Evolutionary conservation across 1,284 basidiomycete species (phyloP).

Genomic region (Melampsora americana): DNA sequence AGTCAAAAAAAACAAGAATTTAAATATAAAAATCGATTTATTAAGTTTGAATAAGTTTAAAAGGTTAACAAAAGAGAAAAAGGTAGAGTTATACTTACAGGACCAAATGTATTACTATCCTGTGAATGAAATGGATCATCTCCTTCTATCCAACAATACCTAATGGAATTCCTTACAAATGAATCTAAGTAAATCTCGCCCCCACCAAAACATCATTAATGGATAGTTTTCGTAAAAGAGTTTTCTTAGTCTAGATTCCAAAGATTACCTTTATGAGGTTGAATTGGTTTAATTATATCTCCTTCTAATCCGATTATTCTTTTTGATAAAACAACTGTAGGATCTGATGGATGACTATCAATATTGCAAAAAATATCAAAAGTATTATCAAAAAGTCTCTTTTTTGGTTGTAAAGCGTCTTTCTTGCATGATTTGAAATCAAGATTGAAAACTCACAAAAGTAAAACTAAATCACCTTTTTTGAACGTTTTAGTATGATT

Average conservation of each 20-base stretch:
- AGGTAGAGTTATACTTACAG: constrained; percentile 50
- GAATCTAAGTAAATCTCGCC: constrained; percentile 8
- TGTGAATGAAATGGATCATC: constrained; percentile 58
- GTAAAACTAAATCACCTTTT: constrained; percentile 59
- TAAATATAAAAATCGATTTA: too few species aligned
- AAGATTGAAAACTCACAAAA: constrained; percentile 57
- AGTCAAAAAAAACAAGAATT: too few species aligned
- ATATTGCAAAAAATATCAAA: too few species aligned
- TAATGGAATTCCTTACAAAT: constrained; percentile 45
- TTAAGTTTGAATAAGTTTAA: too few species aligned
- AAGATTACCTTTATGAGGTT: constrained; percentile 52
- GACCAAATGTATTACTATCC: constrained; percentile 59
- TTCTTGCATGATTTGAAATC: too few species aligned
- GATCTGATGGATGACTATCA: constrained; percentile 58
- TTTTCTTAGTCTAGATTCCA: too few species aligned
- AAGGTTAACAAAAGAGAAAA: too few species aligned
- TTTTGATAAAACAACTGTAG: constrained; percentile 58
- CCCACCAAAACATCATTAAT: background rate
- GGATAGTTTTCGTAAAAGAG: too few species aligned
- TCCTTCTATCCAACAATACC: constrained; percentile 60
- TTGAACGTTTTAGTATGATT: constrained; percentile 52
- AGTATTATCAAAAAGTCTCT: too few species aligned
- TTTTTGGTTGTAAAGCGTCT: too few species aligned
- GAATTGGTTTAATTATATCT: constrained; percentile 57
- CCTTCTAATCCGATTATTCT: constrained; percentile 60